These are phyloP conservation scores for Lathyrus sativus DNA, from an alignment of 306 rosid genomes.

Conservation along the genomic window DNA sequence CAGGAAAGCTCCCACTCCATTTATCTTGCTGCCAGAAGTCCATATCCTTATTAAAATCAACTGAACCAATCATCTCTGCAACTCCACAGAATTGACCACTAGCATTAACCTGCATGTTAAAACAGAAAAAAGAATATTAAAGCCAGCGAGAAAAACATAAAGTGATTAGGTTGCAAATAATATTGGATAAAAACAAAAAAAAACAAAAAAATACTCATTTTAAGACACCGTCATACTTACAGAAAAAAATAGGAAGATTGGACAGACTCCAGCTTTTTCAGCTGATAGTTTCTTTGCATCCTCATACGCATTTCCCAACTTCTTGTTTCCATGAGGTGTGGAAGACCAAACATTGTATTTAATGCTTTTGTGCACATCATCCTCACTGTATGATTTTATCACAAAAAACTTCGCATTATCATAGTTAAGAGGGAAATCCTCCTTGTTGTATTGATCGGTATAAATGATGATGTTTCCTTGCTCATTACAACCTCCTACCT, in stretches of 20 bases:
- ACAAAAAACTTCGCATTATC: constrained; percentile 81
- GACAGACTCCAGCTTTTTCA: constrained; percentile 69
- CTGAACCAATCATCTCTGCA: constrained; percentile 82
- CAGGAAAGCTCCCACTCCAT: constrained; percentile 97
- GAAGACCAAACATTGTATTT: constrained; percentile 98
- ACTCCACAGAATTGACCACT: constrained; percentile 95
- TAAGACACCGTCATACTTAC: constrained; percentile 50
- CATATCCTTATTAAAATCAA: constrained; percentile 84
- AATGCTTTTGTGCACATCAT: constrained; percentile 95
- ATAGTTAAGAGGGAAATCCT: constrained; percentile 66
- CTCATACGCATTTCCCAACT: constrained; percentile 70
- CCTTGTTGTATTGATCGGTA: constrained; percentile 79
- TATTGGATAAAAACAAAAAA: not conserved
- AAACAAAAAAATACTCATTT: not conserved
- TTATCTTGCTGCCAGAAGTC: constrained; percentile 99
- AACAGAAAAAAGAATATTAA: not conserved
- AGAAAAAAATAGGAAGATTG: constrained; percentile 78
- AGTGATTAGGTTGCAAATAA: constrained; percentile 8
- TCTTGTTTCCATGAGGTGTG: constrained; percentile 92
- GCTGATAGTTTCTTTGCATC: constrained; percentile 67
- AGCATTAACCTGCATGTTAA: constrained; percentile 72
- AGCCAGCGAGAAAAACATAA: constrained; percentile 19
- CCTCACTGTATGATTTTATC: constrained; percentile 95
- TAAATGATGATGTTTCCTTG: constrained; percentile 70
- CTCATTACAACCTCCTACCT: constrained; percentile 71